Evolutionary conservation across 73 alveolate genomes (phyloP).

Genomic region (Paramecium sonneborni): DNA sequence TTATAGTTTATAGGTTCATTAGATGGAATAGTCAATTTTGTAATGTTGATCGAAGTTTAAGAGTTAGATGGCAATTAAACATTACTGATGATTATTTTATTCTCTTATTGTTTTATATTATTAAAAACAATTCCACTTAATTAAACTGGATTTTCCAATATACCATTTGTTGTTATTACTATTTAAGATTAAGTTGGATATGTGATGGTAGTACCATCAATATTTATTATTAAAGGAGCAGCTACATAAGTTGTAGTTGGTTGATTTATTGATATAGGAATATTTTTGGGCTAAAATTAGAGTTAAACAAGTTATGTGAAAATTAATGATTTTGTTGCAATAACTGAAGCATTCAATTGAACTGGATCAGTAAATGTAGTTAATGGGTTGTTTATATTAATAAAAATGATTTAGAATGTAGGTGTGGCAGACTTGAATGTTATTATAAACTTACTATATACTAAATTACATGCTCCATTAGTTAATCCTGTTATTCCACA

Average conservation of each 20-base stretch:
- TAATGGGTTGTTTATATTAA: slow-evolving; percentile 17
- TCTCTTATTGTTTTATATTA: neutral
- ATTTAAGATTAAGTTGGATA: neutral
- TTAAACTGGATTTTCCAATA: neutral
- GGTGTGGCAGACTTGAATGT: slow-evolving; percentile 55
- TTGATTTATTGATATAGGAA: neutral
- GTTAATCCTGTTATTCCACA: slow-evolving; percentile 44
- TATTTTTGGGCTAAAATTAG: neutral
- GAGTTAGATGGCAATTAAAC: neutral
- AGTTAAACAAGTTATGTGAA: neutral
- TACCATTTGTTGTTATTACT: neutral
- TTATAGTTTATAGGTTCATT: neutral
- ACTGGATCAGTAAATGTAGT: slow-evolving; percentile 30
- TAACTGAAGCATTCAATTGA: neutral
- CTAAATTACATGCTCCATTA: slow-evolving; percentile 17
- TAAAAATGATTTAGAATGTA: neutral
- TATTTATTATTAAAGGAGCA: neutral
- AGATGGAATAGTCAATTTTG: neutral
- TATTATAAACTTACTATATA: neutral
- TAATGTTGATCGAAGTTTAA: neutral
- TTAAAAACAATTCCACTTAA: neutral
- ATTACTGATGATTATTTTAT: neutral
- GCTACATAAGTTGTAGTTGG: neutral
- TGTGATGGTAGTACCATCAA: neutral
- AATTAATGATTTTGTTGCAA: neutral